These are phyloP conservation scores for Puccinia polysora DNA, from an alignment of 1,284 basidiomycete genomes.

Conservation along the genomic window DNA sequence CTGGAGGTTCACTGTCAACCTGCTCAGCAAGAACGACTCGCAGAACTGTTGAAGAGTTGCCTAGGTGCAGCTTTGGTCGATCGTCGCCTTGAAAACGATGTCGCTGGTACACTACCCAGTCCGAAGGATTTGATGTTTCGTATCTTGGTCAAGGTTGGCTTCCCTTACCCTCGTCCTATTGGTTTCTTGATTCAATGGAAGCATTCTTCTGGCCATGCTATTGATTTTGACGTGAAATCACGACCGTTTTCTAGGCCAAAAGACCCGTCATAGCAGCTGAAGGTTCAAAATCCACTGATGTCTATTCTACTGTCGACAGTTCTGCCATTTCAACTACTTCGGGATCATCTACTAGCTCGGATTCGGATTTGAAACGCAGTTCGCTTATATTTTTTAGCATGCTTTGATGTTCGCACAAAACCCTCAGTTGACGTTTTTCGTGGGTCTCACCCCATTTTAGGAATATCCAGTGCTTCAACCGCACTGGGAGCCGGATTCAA, in stretches of 20 bases:
- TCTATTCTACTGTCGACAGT: background rate
- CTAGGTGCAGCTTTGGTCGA: slow-evolving; percentile 73
- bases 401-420: background rate
- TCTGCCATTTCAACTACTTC: slow-evolving; percentile 25
- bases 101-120: slow-evolving; percentile 66
- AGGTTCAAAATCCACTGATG: background rate
- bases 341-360: slow-evolving; percentile 48
- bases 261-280: background rate
- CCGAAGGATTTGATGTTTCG: slow-evolving; percentile 76
- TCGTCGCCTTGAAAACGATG: slow-evolving; percentile 59
- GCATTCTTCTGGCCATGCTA: background rate
- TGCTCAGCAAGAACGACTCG: slow-evolving; percentile 76
- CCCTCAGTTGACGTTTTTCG: background rate
- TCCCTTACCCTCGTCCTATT: background rate
- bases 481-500: slow-evolving; percentile 26
- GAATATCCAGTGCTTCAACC: slow-evolving; percentile 31
- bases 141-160: slow-evolving; percentile 72
- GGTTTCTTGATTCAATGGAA: background rate
- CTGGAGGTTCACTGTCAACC: slow-evolving; percentile 85
- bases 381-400: slow-evolving; percentile 1
- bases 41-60: slow-evolving; percentile 68
- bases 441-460: slow-evolving; percentile 3
- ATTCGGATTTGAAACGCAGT: slow-evolving; percentile 49
- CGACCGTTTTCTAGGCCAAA: slow-evolving; percentile 34
- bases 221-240: too few relatives aligned